Evolutionary conservation across 2,329 filamentous ascomycete species (phyloP), one percentile per base, ranked within the genome.

Genomic region (Verticillium nonalfalfae): DNA sequence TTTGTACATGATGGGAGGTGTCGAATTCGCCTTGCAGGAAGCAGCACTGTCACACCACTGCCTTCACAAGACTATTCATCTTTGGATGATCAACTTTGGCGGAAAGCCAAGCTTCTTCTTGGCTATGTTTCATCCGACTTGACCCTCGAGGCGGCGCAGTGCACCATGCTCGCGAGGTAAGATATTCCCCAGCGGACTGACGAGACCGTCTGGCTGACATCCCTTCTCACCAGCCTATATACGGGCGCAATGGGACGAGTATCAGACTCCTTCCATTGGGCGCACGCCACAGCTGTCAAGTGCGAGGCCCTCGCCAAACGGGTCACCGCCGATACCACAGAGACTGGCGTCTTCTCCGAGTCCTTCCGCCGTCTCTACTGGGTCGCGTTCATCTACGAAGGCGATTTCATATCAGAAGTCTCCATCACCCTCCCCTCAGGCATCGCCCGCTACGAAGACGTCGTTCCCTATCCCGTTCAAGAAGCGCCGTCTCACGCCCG

Each of bases 381-480:
- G 71, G 63, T 72, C 3, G 66, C 68, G 0, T 71, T 70, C 9
- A 71, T 72, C 3, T 68, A 67, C 45, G 71, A 72, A 34, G 70
- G 71, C 0, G 71, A 72, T 35, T 72, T 71, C 34, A 65, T 69
- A 7, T 72, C 71, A 0, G 71, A 72, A 57, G 65, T 72, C 18
- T 71, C 70, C 0, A 62, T 70, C 1, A 65, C 62, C 0, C 64
- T 70, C 0, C 71, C 71, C 0, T 72, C 71, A 7, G 71, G 71
- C 3, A 71, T 72, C 34, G 65, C 68, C 0, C 62, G 67, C 31
- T 72, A 68, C n/a, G 70, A 72, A 38, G 69, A 72, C 1, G 57
- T 67, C 2, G 65, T 71, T 3, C 68, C 68, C 1, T 71, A 69
- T 34, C 69, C 68, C 6, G 40, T 50, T 7, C 40, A 50, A 18